These are phyloP conservation scores for Arthrobotrys pseudoclavata DNA, from an alignment of 2,329 filamentous ascomycete species.

Conservation along the genomic window DNA sequence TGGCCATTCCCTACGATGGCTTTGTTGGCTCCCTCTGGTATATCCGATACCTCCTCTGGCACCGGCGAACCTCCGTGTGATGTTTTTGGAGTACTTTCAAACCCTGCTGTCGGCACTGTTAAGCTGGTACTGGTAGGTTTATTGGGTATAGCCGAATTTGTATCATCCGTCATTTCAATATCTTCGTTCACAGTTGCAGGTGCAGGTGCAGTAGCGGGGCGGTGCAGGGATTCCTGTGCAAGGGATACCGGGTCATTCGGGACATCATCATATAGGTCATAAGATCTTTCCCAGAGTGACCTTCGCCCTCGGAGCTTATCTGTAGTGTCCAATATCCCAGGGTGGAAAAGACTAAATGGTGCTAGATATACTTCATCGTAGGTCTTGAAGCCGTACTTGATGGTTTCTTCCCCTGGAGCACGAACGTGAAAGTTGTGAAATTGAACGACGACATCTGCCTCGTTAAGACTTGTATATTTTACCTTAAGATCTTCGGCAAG, in stretches of 20 bases:
- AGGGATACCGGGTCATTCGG: slow-evolving; percentile 90
- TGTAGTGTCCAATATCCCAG: slow-evolving; percentile 85
- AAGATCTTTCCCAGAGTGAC: slow-evolving; percentile 86
- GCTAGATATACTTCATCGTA: slow-evolving; percentile 97
- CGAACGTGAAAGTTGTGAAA: slow-evolving; percentile 91
- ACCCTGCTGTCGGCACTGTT: slow-evolving; percentile 48
- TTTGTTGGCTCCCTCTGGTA: slow-evolving; percentile 68
- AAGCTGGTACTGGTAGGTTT: slow-evolving; percentile 67
- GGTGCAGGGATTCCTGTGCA: slow-evolving; percentile 79
- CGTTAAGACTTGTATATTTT: slow-evolving; percentile 90
- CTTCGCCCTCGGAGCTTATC: slow-evolving; percentile 83
- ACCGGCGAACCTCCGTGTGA: slow-evolving; percentile 90
- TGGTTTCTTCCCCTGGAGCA: slow-evolving; percentile 86
- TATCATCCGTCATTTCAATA: slow-evolving; percentile 62
- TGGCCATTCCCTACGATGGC: slow-evolving; percentile 67
- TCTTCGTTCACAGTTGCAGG: slow-evolving; percentile 8
- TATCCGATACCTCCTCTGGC: slow-evolving; percentile 79
- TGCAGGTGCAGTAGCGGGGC: slow-evolving; percentile 56
- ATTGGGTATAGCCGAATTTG: slow-evolving; percentile 1
- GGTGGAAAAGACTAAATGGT: slow-evolving; percentile 91
- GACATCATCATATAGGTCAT: slow-evolving; percentile 92
- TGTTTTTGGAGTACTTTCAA: slow-evolving; percentile 82
- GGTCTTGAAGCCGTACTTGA: slow-evolving; percentile 94
- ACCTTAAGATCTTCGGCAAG: slow-evolving; percentile 96
- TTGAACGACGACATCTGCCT: slow-evolving; percentile 89